phyloP scores from a whole-genome alignment of 2,329 filamentous ascomycete genomes.

The Aspergillus ruber region DNA sequence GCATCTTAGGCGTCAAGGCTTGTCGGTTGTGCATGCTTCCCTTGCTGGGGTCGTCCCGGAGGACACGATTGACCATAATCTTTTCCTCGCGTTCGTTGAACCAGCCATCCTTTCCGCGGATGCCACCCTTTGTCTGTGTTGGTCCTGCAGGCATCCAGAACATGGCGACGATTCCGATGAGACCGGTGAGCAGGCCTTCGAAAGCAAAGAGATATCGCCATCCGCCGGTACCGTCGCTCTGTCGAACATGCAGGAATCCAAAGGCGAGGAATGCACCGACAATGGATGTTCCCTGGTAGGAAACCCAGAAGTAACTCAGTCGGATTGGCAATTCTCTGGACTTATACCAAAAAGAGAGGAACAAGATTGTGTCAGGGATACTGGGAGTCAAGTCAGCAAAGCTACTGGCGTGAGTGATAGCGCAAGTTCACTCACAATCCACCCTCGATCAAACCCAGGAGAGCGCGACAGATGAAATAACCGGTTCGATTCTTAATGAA shows the following conservation, averaged over 20 bases:
- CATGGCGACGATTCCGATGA: conserved; percentile 51
- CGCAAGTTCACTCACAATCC: conserved; percentile 51
- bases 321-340: conserved; percentile 62
- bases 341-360: conserved; percentile 71
- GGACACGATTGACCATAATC: conserved; percentile 61
- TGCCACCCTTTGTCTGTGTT: conserved; percentile 55
- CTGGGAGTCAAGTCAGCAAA: conserved; percentile 12
- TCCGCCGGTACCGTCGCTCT: conserved; percentile 31
- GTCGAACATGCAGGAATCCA: conserved; percentile 35
- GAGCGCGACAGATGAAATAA: conserved; percentile 40
- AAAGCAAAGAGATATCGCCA: conserved; percentile 40
- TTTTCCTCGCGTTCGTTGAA: conserved; percentile 62
- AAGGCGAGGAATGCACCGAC: conserved; percentile 44
- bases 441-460: conserved; percentile 47
- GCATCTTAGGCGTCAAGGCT: conserved; percentile 42
- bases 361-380: conserved; percentile 44
- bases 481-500: conserved; percentile 41
- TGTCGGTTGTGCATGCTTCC: conserved; percentile 58
- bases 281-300: conserved; percentile 46
- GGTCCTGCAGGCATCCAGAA: conserved; percentile 60
- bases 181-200: conserved; percentile 44
- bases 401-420: conserved; percentile 17
- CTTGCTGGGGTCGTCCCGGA: conserved; percentile 51
- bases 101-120: conserved; percentile 60
- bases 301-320: conserved; percentile 65